Percentiles rank a stretch among this genome's conserved stretches.
These are phyloP conservation scores for Chalciporus chontae DNA, from an alignment of 768 basidiomycete genomes.

Conservation along the genomic window DNA sequence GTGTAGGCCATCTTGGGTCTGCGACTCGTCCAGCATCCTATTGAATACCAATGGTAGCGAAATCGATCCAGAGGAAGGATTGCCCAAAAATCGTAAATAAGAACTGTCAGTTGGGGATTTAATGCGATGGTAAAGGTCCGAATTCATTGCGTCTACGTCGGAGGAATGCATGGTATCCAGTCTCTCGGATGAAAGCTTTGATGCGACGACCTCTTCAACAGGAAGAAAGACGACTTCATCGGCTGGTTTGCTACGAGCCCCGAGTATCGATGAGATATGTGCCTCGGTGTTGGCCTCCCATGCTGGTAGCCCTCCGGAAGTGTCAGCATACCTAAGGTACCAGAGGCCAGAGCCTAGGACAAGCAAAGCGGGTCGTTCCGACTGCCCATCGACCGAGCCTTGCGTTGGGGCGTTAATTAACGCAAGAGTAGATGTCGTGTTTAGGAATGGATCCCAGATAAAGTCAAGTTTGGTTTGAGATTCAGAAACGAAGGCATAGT, in stretches of 20 bases:
- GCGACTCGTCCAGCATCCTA: slow-evolving; percentile 63
- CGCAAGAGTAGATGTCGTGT: slow-evolving; percentile 52
- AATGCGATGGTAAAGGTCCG: slow-evolving; percentile 71
- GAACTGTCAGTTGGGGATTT: slow-evolving; percentile 31
- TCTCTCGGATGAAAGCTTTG: slow-evolving; percentile 62
- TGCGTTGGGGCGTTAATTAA: slow-evolving; percentile 33
- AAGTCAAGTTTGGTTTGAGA: slow-evolving; percentile 54
- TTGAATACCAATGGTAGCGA: slow-evolving; percentile 80
- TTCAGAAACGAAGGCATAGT: slow-evolving; percentile 49
- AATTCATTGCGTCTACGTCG: slow-evolving; percentile 91
- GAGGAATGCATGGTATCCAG: slow-evolving; percentile 65
- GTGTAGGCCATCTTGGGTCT: slow-evolving; percentile 85
- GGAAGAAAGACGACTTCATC: slow-evolving; percentile 78
- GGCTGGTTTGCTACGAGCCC: slow-evolving; percentile 43
- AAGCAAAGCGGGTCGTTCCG: slow-evolving; percentile 55
- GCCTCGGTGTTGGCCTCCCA: slow-evolving; percentile 77
- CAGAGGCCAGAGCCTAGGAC: slow-evolving; percentile 86
- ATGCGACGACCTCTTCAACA: slow-evolving; percentile 64
- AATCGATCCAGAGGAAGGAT: slow-evolving; percentile 34
- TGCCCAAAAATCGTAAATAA: slow-evolving; percentile 27
- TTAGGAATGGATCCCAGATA: slow-evolving; percentile 87
- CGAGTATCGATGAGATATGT: slow-evolving; percentile 50
- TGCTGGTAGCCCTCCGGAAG: slow-evolving; percentile 69
- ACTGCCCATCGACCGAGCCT: slow-evolving; percentile 3
- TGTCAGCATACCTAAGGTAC: slow-evolving; percentile 75